phyloP scores from a whole-genome alignment of 179 eudicot genomes.

The Beta lomatogona region DNA sequence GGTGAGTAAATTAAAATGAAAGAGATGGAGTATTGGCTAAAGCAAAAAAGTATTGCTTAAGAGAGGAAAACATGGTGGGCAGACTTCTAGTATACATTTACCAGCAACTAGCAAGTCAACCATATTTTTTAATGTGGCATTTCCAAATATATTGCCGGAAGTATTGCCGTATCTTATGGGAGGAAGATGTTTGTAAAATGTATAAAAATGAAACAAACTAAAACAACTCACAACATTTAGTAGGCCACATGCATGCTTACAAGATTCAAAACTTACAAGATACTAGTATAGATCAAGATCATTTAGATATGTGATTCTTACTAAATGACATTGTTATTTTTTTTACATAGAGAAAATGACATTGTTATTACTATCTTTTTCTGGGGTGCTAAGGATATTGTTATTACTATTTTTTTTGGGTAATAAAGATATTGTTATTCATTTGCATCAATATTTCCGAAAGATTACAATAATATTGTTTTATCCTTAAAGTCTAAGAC shows the following conservation, averaged over 20 bases:
- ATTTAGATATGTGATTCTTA: background rate
- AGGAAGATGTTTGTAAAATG: background rate
- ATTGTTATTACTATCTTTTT: too few relatives aligned
- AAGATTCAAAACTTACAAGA: too few relatives aligned
- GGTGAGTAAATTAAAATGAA: too few relatives aligned
- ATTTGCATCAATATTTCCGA: too few relatives aligned
- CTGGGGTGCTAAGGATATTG: too few relatives aligned
- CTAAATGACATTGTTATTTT: background rate
- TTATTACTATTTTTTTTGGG: too few relatives aligned
- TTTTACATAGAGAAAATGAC: too few relatives aligned
- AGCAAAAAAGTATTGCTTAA: too few relatives aligned
- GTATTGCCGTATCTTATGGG: conserved; percentile 26
- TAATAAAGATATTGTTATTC: too few relatives aligned
- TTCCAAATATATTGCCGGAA: conserved; percentile 19
- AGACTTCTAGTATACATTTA: background rate
- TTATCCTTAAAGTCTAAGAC: too few relatives aligned
- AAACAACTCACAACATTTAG: conserved; percentile 20
- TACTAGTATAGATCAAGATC: background rate
- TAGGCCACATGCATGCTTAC: conserved; percentile 19
- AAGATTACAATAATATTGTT: too few relatives aligned
- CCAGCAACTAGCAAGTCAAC: conserved; percentile 9
- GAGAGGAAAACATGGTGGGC: background rate
- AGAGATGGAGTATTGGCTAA: too few relatives aligned
- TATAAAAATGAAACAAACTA: background rate
- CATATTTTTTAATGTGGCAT: background rate